A percentile compares a stretch with the other conserved stretches of the same genome.
Conservation (phyloP, 2,329 filamentous ascomycete species). For the Colletotrichum sp. region DNA sequence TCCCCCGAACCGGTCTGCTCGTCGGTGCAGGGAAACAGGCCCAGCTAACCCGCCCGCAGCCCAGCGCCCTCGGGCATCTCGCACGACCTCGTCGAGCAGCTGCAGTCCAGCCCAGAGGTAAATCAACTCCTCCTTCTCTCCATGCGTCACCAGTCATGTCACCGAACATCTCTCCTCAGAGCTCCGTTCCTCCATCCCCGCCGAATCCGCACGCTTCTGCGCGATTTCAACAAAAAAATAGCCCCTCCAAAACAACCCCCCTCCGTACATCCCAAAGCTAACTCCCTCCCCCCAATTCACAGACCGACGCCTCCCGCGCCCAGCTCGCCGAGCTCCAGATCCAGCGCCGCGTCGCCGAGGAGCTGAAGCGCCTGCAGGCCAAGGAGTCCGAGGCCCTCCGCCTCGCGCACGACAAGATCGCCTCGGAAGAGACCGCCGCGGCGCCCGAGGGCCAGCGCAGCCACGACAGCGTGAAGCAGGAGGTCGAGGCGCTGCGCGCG, state of each 20-base stretch:
- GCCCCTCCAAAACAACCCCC: not conserved
- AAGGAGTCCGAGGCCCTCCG: constrained; percentile 73
- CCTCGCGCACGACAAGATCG: constrained; percentile 69
- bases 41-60: constrained; percentile 31
- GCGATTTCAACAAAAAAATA: not conserved
- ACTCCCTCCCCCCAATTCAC: constrained; percentile 18
- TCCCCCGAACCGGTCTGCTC: not conserved
- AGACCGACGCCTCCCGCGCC: constrained; percentile 90
- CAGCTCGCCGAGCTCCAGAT: constrained; percentile 86
- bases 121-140: constrained; percentile 19
- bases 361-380: constrained; percentile 80
- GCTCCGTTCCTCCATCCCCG: not conserved
- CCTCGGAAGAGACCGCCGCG: constrained; percentile 38
- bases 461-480: constrained; percentile 60
- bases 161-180: not conserved
- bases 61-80: constrained; percentile 66
- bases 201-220: not conserved
- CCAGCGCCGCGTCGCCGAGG: constrained; percentile 83
- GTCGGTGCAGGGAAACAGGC: not conserved
- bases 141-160: not conserved
- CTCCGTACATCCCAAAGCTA: not conserved
- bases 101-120: constrained; percentile 89
- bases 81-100: constrained; percentile 78
- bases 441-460: constrained; percentile 32
- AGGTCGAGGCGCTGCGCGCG: constrained; percentile 62